Conservation (phyloP, 1,139 yeast species). For the Zygosaccharomyces pseudobailii region DNA sequence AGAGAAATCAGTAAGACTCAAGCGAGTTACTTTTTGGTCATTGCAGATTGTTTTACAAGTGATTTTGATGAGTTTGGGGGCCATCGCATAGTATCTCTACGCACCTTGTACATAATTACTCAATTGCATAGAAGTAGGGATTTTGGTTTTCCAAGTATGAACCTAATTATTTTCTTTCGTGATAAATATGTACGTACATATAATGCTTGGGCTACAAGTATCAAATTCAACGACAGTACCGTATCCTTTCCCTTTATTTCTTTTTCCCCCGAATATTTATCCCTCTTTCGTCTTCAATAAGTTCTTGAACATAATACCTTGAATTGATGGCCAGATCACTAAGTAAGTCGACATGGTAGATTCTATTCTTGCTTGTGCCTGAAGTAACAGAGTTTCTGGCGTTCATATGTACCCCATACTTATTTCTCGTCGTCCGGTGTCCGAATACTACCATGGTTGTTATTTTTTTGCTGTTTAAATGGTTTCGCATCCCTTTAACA, state of each 20-base stretch:
- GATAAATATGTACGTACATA: no score
- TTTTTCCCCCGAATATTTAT: no score
- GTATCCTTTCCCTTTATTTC: no score
- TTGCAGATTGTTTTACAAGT: slow-evolving; percentile 78
- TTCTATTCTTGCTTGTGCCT: no score
- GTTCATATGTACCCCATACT: background rate
- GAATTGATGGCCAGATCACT: no score
- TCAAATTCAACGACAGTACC: no score
- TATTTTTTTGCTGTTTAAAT: background rate
- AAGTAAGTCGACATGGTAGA: no score
- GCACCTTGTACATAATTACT: background rate
- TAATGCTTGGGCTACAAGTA: no score
- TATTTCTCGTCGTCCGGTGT: background rate
- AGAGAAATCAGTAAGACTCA: slow-evolving; percentile 62
- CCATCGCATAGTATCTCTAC: slow-evolving; percentile 36
- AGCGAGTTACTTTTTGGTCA: slow-evolving; percentile 91
- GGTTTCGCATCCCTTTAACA: slow-evolving; percentile 1
- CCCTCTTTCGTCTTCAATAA: no score
- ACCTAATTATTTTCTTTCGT: no score
- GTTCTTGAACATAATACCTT: no score
- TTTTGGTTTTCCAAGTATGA: background rate
- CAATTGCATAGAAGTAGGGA: background rate
- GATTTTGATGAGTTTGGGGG: slow-evolving; percentile 74
- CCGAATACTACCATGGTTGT: background rate
- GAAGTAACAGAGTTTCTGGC: no score